Conservation (phyloP, 768 basidiomycete genomes). For the Trametes maxima region DNA sequence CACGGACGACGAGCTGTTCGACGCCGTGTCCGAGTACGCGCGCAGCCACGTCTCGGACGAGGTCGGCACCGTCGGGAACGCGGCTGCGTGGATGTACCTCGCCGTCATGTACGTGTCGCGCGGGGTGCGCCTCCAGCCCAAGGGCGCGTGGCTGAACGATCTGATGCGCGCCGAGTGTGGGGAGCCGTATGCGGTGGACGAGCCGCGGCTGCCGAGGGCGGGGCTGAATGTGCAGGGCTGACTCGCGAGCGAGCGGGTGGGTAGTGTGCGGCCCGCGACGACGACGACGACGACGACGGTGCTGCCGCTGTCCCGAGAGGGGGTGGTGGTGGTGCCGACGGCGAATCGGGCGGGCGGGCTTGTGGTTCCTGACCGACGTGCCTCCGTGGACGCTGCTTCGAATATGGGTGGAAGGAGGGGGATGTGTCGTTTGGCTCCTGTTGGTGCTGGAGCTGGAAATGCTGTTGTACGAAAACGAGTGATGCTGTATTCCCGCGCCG, state of each 20-base stretch:
- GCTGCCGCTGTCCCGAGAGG: background rate
- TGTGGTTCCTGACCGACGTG: background rate
- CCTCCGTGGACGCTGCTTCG: constrained; percentile 5
- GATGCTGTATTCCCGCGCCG: background rate
- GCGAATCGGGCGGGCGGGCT: background rate
- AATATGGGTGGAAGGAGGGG: background rate
- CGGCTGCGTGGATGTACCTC: constrained; percentile 64
- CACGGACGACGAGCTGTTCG: constrained; percentile 68
- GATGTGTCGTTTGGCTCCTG: constrained; percentile 2
- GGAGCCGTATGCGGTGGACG: constrained; percentile 64
- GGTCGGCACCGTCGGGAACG: constrained; percentile 82
- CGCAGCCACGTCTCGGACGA: constrained; percentile 83
- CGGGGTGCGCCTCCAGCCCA: constrained; percentile 75
- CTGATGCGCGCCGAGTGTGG: constrained; percentile 75
- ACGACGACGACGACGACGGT: background rate
- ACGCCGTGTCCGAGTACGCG: constrained; percentile 42
- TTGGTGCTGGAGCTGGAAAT: background rate
- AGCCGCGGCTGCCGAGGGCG: constrained; percentile 71
- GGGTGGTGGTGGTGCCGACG: background rate
- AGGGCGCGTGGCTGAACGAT: constrained; percentile 86
- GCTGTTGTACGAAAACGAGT: constrained; percentile 10
- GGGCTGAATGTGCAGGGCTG: constrained; percentile 60
- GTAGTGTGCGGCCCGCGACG: background rate
- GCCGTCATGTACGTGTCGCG: constrained; percentile 77
- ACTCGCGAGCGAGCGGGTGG: constrained; percentile 14